Percentiles rank a stretch among this genome's conserved stretches.
phyloP scores from a whole-genome alignment of 345 rosid species.

The Toxicodendron radicans region DNA sequence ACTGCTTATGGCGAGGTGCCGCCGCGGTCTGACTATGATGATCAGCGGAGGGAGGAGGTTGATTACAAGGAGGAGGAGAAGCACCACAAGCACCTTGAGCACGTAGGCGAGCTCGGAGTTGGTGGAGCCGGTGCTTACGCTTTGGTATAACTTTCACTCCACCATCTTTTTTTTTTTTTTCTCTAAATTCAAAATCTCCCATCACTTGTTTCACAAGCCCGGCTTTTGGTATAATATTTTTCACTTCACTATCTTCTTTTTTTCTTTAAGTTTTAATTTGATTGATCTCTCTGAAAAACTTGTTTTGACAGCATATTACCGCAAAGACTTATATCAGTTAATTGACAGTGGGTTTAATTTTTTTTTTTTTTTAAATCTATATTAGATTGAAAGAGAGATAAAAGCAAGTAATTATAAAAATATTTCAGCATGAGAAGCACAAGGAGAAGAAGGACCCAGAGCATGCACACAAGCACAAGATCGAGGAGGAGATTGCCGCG shows the following conservation, averaged over 20 bases:
- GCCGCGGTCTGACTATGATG: neutral
- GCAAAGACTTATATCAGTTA: no score
- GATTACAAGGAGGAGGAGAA: slow-evolving; percentile 59
- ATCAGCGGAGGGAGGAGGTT: neutral
- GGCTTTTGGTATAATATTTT: no score
- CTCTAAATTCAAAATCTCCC: no score
- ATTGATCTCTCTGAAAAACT: neutral
- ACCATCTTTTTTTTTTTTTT: neutral
- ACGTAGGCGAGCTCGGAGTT: slow-evolving; percentile 44
- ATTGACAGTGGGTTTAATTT: no score
- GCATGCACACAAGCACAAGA: slow-evolving; percentile 59
- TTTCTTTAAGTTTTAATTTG: neutral
- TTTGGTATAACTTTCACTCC: slow-evolving; percentile 31
- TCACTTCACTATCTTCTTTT: neutral
- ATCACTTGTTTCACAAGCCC: no score
- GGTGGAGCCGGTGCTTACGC: slow-evolving; percentile 52
- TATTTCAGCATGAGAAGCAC: slow-evolving; percentile 50
- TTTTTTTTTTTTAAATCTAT: no score
- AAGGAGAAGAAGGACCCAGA: slow-evolving; percentile 54
- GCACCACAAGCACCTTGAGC: slow-evolving; percentile 65
- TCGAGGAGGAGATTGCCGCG: slow-evolving; percentile 53
- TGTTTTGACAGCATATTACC: neutral
- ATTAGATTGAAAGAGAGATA: no score
- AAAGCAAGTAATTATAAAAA: no score
- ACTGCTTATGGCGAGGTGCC: neutral